Evolutionary conservation across 441 rosid species (phyloP), one percentile per base, ranked within the genome.

Genomic region (Erysimum pusillum): DNA sequence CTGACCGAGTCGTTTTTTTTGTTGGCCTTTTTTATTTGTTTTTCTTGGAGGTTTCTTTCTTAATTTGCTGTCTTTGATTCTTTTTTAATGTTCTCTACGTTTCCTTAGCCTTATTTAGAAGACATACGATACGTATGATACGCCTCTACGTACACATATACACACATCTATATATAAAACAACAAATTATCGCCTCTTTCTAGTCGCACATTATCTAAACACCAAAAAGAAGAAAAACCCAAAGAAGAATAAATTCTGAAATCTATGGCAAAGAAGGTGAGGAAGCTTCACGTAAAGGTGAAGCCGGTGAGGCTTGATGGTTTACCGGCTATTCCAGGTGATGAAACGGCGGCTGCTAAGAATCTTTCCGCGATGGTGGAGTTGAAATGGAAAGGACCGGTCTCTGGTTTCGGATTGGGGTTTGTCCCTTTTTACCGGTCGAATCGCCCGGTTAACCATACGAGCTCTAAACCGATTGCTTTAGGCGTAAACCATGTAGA

Each of bases 331-430:
- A 28, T 65, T 41, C 9, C 39, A 41, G 65, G 81, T 6, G 69
- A 67, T 0, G 28, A 72, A 15, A 60, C 45, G 11, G 1, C 58
- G 31, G 2, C 51, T 20, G 68, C 13, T 0, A 77, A 77, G 56
- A 77, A 58, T 6, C 2, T 64, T 45, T 67, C 9, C 1, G 58
- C 74, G 22, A 67, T 67, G 81, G 64, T 66, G 9, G 77, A 78
- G 70, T 35, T 78, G 32, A 78, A 78, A 72, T 78, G 81, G 81
- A 78, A 78, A 78, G 81, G 81, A 73, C 74, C 81, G 5, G 77
- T 78, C 18, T 66, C 81, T 13, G 81, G 81, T 66, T 78, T 78
- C 10, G 77, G 81, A 52, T 73, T 78, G 13, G 81, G 77, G 0
- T 52, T 67, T 25, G 74, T 78, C 17, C 81, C 81, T 3, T 78